Evolutionary conservation across 1,284 basidiomycete species (phyloP), one percentile per base, ranked within the genome.

Genomic region (Phellopilus nigrolimitatus): DNA sequence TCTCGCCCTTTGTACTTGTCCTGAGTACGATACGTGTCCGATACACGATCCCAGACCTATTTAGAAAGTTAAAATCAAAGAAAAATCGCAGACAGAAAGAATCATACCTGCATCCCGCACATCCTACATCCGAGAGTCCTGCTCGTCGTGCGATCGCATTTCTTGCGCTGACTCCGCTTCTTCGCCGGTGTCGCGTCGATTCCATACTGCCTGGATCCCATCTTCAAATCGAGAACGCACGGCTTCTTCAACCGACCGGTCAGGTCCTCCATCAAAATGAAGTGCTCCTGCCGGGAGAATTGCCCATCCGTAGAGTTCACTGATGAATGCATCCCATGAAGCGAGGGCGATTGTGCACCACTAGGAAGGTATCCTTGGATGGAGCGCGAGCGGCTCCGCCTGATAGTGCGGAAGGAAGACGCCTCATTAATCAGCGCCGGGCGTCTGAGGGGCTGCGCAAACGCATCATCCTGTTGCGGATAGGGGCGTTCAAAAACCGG

Each of bases 121-220:
- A 99, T 87, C 57, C 95, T 80, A 22, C 95, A 91, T 1, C 97
- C 95, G 38, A 97, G 73, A 12, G 84, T 81, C 58, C 91, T 78
- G 63, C 92, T 95, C 12, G 95, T 99, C 46, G 97, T 98, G 56
- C 88, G 78, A 67, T 97, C 93, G 66, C 95, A 98, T 71, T 99
- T 99, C 71, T 95, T 97, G 44, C 95, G 84, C 71, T 99, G 97
- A 63, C 92, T 97, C 70, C 87, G 89, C 78, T 97, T 97, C 75
- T 99, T 99, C 51, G 83, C 77, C 0, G 85, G 74, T 3, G 89
- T 91, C 19, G 95, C 95, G 62, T 98, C 92, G 69, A 97, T 89
- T 12, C 97, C 97, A 68, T 99, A 98, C 71, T 99, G 95, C 37
- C 95, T 78, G 28, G 95, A 98, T 10, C 95, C 95, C 95, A 99